phyloP scores from a whole-genome alignment of 2,329 filamentous ascomycete species.

The Apiospora koreana region DNA sequence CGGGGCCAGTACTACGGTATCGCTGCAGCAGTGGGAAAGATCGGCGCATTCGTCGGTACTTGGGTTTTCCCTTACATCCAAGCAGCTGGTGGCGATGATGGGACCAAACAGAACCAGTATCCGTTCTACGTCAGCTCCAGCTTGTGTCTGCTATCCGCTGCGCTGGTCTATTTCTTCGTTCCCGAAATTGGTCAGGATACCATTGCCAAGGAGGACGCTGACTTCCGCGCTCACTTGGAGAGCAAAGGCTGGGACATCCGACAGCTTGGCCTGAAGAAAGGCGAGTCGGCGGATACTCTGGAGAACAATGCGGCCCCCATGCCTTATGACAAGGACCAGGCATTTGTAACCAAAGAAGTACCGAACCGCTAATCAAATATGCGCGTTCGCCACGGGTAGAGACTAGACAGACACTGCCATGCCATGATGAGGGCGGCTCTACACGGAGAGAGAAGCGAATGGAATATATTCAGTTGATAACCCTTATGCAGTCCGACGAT shows the following conservation, averaged over 20 bases:
- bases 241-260: slow-evolving; percentile 74
- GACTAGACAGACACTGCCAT: not conserved
- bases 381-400: not conserved
- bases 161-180: slow-evolving; percentile 64
- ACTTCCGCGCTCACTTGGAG: slow-evolving; percentile 74
- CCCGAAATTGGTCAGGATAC: slow-evolving; percentile 85
- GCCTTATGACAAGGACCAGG: not conserved
- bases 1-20: slow-evolving; percentile 73
- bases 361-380: not conserved
- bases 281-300: not conserved
- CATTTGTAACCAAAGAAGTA: not conserved
- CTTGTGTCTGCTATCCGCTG: slow-evolving; percentile 74
- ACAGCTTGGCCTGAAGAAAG: slow-evolving; percentile 46
- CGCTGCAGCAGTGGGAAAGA: slow-evolving; percentile 72
- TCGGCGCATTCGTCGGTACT: slow-evolving; percentile 83
- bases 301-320: not conserved
- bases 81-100: slow-evolving; percentile 55
- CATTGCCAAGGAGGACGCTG: slow-evolving; percentile 74
- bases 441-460: not conserved
- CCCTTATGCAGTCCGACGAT: not conserved
- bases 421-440: not conserved
- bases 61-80: slow-evolving; percentile 78
- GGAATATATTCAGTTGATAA: slow-evolving; percentile 4
- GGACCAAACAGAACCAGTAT: slow-evolving; percentile 69
- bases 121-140: slow-evolving; percentile 85